Evolutionary conservation across 2,329 filamentous ascomycete genomes (phyloP).

Genomic region (Cladophialophora yegresii): DNA sequence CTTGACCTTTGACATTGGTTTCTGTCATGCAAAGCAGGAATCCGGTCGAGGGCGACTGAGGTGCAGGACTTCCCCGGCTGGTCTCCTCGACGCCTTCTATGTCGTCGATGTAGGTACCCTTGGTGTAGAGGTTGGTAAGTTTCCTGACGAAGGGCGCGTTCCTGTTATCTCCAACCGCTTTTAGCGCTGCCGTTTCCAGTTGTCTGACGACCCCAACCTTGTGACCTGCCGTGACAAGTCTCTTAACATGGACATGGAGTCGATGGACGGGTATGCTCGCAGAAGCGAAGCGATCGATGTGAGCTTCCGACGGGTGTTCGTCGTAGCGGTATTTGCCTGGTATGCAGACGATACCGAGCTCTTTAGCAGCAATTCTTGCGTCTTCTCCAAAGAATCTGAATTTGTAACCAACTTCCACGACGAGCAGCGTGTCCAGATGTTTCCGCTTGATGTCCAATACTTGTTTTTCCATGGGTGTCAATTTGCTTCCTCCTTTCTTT

Average conservation of each 20-base stretch:
- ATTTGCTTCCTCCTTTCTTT: slow-evolving; percentile 77
- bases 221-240: slow-evolving; percentile 85
- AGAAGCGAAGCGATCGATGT: slow-evolving; percentile 87
- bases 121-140: slow-evolving; percentile 95
- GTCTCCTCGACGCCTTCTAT: slow-evolving; percentile 71
- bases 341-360: slow-evolving; percentile 92
- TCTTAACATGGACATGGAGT: slow-evolving; percentile 88
- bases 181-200: slow-evolving; percentile 90
- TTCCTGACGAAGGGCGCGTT: slow-evolving; percentile 90
- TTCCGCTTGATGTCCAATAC: slow-evolving; percentile 91
- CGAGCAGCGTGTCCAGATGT: slow-evolving; percentile 83
- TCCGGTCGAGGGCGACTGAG: slow-evolving; percentile 67
- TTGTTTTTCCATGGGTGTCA: slow-evolving; percentile 93
- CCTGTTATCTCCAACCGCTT: slow-evolving; percentile 91
- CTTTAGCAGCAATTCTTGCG: slow-evolving; percentile 82
- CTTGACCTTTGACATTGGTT: slow-evolving; percentile 72
- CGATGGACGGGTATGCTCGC: slow-evolving; percentile 93
- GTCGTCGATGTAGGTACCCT: slow-evolving; percentile 96
- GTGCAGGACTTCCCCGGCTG: slow-evolving; percentile 56
- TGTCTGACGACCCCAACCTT: slow-evolving; percentile 96
- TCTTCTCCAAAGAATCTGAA: slow-evolving; percentile 97
- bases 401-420: slow-evolving; percentile 97
- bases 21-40: slow-evolving; percentile 93
- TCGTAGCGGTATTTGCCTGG: slow-evolving; percentile 94
- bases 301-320: slow-evolving; percentile 89